Evolutionary conservation across 805 yeast genomes (phyloP), one percentile per base, ranked within the genome.

Genomic region (Candida cerambycidarum): DNA sequence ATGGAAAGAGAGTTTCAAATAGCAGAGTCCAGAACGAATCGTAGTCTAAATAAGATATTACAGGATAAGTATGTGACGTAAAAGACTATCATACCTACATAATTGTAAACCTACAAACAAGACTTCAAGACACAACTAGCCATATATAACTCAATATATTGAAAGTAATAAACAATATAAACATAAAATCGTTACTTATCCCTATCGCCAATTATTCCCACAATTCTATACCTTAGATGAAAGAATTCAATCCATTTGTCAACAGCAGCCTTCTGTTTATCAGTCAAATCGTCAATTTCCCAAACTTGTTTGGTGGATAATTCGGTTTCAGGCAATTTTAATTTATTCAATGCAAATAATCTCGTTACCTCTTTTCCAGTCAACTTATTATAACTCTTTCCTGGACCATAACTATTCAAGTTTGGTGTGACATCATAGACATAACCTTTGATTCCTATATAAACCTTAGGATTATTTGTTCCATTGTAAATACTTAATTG

Each of bases 301-400:
- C 81, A 78, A 27, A 36, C 34, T 5, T 41, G 39, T 24, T 24
- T 34, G 1, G 39, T 41, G 4, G 37, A 42, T 4, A 27, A 28
- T 1, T 35, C 39, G 7, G 35, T 34, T 7, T 41, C 53, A 13
- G 46, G 46, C 4, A 42, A 44, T 4, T 50, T 53, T 35, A 65
- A 42, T 38, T 56, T 75, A 41, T 87, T 81, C 54, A 82, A 77
- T 1, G 86, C 96, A 41, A 88, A 66, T 2, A 92, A 84, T 44
- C 93, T 67, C 25, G 87, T 78, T 16, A 87, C 86, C 52, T 88
- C 96, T 48, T 76, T 79, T 4, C 92, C 96, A 8, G 81, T 86
- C 32, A 88, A 71, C 5, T 72, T 78, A 54, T 80, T 81, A 61
- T 88, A 89, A 16, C 83, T 80, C 46, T 79, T 77, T 0, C 89